Conservation (phyloP, 345 rosid genomes). For the Citrus medica region DNA sequence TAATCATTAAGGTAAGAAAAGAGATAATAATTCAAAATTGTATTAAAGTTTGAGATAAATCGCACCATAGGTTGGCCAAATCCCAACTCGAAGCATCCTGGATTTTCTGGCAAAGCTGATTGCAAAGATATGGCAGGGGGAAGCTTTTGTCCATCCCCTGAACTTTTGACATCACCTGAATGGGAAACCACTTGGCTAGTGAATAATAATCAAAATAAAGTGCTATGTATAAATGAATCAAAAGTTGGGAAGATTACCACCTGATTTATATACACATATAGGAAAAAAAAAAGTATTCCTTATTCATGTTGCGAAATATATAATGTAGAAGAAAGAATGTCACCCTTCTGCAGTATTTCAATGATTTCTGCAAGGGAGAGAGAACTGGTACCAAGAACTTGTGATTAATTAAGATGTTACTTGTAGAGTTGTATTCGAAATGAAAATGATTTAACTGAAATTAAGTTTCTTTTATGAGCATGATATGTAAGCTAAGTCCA, state of each 20-base stretch:
- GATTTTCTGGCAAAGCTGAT: constrained; percentile 44
- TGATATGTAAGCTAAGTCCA: no score
- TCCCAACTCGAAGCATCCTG: constrained; percentile 55
- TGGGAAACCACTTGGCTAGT: constrained; percentile 10
- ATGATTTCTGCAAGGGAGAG: background rate
- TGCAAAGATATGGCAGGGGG: constrained; percentile 47
- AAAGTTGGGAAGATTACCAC: background rate
- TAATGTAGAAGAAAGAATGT: background rate
- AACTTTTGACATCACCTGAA: constrained; percentile 58
- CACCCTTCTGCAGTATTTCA: background rate
- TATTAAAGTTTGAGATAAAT: background rate
- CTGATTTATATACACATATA: no score
- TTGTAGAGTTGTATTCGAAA: background rate
- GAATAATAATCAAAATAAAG: constrained; percentile 5
- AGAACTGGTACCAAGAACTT: background rate
- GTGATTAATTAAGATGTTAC: no score
- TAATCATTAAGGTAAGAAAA: constrained; percentile 5
- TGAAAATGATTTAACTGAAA: no score
- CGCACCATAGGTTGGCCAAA: constrained; percentile 67
- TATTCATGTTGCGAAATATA: background rate
- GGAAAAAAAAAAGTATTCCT: background rate
- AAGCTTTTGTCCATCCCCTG: constrained; percentile 45
- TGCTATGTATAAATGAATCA: background rate
- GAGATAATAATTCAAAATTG: background rate
- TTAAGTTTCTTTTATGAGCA: no score